Evolutionary conservation across 2,329 filamentous ascomycete species (phyloP).

Genomic region (Hypoxylon sp.): DNA sequence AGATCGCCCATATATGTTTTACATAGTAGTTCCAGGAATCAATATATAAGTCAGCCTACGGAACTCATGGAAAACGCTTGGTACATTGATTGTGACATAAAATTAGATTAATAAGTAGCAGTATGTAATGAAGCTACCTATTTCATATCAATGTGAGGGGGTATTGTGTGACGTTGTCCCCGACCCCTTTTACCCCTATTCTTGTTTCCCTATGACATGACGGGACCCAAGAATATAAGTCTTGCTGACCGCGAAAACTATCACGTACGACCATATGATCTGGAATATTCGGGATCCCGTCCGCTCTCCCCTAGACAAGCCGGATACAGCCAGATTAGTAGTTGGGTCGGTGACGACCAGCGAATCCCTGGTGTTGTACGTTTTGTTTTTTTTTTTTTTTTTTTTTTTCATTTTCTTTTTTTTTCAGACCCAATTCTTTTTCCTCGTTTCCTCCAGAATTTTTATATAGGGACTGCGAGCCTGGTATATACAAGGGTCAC

Average conservation of each 20-base stretch:
- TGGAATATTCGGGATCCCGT: constrained; percentile 22
- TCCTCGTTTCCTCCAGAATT: too few species aligned
- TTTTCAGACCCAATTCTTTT: too few species aligned
- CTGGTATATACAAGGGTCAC: too few species aligned
- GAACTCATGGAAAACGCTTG: background rate
- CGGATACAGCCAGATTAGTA: constrained; percentile 6
- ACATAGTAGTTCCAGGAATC: background rate
- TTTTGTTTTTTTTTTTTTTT: background rate
- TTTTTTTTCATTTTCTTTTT: background rate
- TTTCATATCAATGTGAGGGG: too few species aligned
- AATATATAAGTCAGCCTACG: too few species aligned
- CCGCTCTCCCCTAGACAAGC: constrained; percentile 16
- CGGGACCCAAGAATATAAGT: background rate
- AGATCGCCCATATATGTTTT: background rate
- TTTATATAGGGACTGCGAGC: too few species aligned
- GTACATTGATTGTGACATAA: background rate
- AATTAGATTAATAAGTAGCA: background rate
- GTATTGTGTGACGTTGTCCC: background rate
- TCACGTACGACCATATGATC: constrained; percentile 25
- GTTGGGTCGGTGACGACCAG: background rate
- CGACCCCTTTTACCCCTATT: background rate
- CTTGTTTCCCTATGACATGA: background rate
- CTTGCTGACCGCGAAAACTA: background rate
- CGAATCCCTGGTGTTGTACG: constrained; percentile 1
- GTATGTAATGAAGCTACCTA: too few species aligned